Conservation (phyloP, 176 grass and related monocot genomes). For the Paspalum notatum region DNA sequence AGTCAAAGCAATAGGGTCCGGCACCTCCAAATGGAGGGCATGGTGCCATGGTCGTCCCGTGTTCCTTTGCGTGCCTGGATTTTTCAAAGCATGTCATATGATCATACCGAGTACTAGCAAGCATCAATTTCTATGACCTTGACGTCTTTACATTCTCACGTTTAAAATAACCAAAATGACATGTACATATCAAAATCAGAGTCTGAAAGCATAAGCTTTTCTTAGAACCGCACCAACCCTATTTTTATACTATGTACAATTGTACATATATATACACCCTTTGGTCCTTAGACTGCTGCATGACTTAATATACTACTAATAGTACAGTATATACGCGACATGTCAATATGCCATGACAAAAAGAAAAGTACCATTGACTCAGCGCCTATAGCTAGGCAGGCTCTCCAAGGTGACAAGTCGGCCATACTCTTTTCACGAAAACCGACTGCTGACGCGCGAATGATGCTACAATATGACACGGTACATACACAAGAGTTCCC, state of each 20-base stretch:
- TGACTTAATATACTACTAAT: background rate
- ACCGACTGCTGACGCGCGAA: constrained; percentile 17
- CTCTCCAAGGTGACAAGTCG: constrained; percentile 13
- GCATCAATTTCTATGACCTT: background rate
- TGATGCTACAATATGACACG: constrained; percentile 7
- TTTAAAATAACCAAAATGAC: constrained; percentile 26
- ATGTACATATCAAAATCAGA: background rate
- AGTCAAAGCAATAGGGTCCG: constrained; percentile 20
- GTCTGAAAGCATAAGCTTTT: constrained; percentile 44
- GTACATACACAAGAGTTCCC: constrained; percentile 15
- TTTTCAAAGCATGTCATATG: constrained; percentile 16
- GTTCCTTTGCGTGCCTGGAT: background rate
- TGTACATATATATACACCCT: background rate
- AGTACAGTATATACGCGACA: background rate
- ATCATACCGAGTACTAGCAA: background rate
- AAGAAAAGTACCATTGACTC: constrained; percentile 31
- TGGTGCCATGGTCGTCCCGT: background rate
- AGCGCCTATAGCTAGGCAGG: background rate
- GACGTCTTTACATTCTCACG: constrained; percentile 11
- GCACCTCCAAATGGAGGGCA: constrained; percentile 22
- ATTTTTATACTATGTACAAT: background rate
- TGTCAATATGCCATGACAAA: constrained; percentile 26
- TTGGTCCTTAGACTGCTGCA: background rate
- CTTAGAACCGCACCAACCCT: background rate
- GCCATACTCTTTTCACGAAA: background rate